Conservation (phyloP, 257 asterid species). For the Primulina eburnea region DNA sequence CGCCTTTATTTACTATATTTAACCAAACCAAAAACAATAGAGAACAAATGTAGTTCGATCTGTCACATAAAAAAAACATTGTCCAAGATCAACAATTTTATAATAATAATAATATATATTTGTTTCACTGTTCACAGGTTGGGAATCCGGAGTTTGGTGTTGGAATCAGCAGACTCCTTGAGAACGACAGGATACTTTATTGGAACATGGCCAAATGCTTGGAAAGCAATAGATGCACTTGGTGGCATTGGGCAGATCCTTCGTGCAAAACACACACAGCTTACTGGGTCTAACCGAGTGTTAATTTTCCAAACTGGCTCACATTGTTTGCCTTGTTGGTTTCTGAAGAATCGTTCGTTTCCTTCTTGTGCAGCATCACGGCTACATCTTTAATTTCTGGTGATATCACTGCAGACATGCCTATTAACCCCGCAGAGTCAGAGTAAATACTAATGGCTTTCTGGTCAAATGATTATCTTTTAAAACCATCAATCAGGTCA, state of each 20-base stretch:
- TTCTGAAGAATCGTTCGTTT: not conserved
- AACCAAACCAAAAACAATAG: no score
- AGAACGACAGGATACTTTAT: conserved; percentile 49
- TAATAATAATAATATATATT: not conserved
- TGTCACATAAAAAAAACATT: no score
- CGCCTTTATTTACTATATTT: no score
- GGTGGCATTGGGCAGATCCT: conserved; percentile 14
- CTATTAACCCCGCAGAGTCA: conserved; percentile 16
- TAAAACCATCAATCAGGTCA: no score
- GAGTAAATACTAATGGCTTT: conserved; percentile 9
- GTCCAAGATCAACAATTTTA: no score
- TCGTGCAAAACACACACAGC: conserved; percentile 32
- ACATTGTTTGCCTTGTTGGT: not conserved
- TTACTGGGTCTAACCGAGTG: conserved; percentile 26
- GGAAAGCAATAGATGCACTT: conserved; percentile 53
- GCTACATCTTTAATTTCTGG: conserved; percentile 32
- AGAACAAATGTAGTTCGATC: no score
- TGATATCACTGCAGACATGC: conserved; percentile 26
- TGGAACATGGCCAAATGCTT: conserved; percentile 43
- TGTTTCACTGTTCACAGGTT: conserved; percentile 23
- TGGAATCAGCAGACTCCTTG: conserved; percentile 48
- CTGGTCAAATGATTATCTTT: no score
- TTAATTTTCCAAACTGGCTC: not conserved
- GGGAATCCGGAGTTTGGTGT: conserved; percentile 42
- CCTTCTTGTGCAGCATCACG: conserved; percentile 23